Conservation (phyloP, 2,329 filamentous ascomycete genomes). For the Alternaria triticimaculans region DNA sequence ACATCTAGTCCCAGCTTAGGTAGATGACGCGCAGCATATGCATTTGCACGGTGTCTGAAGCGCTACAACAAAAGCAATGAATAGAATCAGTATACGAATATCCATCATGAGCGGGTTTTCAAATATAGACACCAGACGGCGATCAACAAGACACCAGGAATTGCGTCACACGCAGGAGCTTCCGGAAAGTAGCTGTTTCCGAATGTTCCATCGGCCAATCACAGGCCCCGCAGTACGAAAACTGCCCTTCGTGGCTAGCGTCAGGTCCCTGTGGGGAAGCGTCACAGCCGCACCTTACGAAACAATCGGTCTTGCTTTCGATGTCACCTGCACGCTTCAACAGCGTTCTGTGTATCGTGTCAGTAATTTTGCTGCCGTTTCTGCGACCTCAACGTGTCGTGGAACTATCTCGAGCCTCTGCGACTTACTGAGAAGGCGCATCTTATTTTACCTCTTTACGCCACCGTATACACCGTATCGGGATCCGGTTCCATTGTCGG, state of each 20-base stretch:
- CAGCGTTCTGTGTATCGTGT: constrained; percentile 2
- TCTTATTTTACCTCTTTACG: not conserved
- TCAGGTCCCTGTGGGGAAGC: constrained; percentile 11
- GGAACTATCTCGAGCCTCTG: not conserved
- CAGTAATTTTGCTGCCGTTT: not conserved
- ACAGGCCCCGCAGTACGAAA: constrained; percentile 22
- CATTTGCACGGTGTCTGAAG: constrained; percentile 5
- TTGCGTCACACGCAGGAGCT: constrained; percentile 1
- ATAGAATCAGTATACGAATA: not conserved
- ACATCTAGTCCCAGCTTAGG: constrained; percentile 3
- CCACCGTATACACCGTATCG: constrained; percentile 12
- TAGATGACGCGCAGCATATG: constrained; percentile 7
- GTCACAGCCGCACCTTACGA: constrained; percentile 17
- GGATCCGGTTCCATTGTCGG: not conserved
- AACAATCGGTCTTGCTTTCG: constrained; percentile 4
- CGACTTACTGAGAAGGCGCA: not conserved
- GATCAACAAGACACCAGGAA: not conserved
- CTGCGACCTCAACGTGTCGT: constrained; percentile 9
- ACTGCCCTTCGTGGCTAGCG: constrained; percentile 15
- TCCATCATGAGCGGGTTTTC: not conserved
- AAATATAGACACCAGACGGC: not conserved
- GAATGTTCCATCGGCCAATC: constrained; percentile 14
- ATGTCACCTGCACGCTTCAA: constrained; percentile 13
- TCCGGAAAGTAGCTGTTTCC: not conserved
- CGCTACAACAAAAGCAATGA: constrained; percentile 10